Conservation (phyloP, 2,329 filamentous ascomycete genomes). For the Lojkania enalia region DNA sequence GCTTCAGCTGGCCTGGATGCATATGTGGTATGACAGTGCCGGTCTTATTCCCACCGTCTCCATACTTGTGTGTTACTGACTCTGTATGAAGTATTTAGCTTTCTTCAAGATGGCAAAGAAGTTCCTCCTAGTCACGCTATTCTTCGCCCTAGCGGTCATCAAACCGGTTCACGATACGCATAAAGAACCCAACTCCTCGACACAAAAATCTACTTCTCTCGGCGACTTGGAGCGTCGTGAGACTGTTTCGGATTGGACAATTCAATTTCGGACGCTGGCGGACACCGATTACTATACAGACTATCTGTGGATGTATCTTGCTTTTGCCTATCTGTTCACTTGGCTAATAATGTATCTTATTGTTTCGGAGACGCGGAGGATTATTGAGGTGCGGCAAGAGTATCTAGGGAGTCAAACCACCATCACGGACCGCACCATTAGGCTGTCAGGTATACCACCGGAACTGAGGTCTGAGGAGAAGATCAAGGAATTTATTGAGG, state of each 20-base stretch:
- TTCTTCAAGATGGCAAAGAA: conserved; percentile 97
- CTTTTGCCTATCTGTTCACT: conserved; percentile 95
- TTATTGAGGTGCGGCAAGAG: conserved; percentile 84
- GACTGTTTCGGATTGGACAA: conserved; percentile 21
- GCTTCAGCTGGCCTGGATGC: conserved; percentile 91
- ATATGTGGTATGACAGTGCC: conserved; percentile 69
- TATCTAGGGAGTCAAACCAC: conserved; percentile 93
- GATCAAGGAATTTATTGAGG: conserved; percentile 85
- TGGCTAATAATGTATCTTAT: conserved; percentile 80
- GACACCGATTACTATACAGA: conserved; percentile 50
- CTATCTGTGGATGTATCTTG: conserved; percentile 89
- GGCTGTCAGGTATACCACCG: conserved; percentile 81
- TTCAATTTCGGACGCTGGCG: conserved; percentile 14
- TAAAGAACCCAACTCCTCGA: conserved; percentile 23
- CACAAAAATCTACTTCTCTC: conserved; percentile 11
- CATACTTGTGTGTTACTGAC: conserved; percentile 10
- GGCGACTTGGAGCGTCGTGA: conserved; percentile 26
- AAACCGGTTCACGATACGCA: conserved; percentile 82
- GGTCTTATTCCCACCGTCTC: too few relatives aligned
- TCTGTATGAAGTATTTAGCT: conserved; percentile 68
- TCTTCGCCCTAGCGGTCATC: conserved; percentile 80
- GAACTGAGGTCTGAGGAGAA: conserved; percentile 79
- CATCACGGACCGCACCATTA: conserved; percentile 93
- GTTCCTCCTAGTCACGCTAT: conserved; percentile 75
- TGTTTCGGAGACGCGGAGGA: conserved; percentile 77